phyloP scores from a whole-genome alignment of 2,329 filamentous ascomycete species.

The Aureobasidium pullulans region DNA sequence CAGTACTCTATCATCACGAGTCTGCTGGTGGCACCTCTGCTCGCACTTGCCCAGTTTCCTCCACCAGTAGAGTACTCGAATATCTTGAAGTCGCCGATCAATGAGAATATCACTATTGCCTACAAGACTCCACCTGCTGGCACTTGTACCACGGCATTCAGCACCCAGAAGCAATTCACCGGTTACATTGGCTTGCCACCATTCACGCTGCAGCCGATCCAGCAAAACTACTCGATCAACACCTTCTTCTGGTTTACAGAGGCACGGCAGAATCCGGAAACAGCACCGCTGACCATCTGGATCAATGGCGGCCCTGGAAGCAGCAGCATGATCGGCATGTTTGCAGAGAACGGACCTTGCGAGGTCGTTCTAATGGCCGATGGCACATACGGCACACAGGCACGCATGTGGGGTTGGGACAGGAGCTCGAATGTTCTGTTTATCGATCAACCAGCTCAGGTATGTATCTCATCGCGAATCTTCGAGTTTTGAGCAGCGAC shows the following conservation, averaged over 20 bases:
- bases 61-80: conserved; percentile 37
- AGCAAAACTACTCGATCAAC: conserved; percentile 52
- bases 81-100: conserved; percentile 54
- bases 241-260: conserved; percentile 63
- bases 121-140: conserved; percentile 57
- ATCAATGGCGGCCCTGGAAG: conserved; percentile 61
- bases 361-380: conserved; percentile 36
- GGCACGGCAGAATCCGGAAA: conserved; percentile 41
- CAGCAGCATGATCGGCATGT: conserved; percentile 59
- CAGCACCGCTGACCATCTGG: conserved; percentile 54
- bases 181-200: conserved; percentile 58
- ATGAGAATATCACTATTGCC: conserved; percentile 57
- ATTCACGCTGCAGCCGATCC: conserved; percentile 36
- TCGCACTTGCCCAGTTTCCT: conserved; percentile 31
- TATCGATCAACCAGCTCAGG: conserved; percentile 58
- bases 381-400: conserved; percentile 45
- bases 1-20: neutral
- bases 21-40: neutral
- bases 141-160: conserved; percentile 59
- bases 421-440: conserved; percentile 52
- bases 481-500: neutral
- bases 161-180: conserved; percentile 60
- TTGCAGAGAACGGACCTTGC: conserved; percentile 50
- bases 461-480: neutral
- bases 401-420: conserved; percentile 61